Conservation (phyloP, 768 basidiomycete species). For the Chalciporus piperatus region DNA sequence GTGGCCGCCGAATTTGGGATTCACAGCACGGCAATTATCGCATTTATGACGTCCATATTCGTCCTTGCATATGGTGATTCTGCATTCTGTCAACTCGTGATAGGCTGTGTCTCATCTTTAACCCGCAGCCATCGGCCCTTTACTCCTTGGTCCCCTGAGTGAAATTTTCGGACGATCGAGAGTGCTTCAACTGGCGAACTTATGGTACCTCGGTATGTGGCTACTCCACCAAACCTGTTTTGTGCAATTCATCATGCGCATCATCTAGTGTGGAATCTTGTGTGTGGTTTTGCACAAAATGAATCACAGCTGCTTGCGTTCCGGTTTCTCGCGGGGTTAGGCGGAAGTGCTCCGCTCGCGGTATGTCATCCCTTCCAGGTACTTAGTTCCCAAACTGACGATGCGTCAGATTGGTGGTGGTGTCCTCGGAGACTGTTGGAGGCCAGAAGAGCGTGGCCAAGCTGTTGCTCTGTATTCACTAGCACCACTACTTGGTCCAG, state of each 20-base stretch:
- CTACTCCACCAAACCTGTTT: background rate
- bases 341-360: conserved; percentile 67
- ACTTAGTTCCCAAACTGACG: background rate
- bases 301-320: conserved; percentile 60
- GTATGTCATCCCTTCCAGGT: conserved; percentile 19
- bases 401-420: conserved; percentile 59
- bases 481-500: conserved; percentile 64
- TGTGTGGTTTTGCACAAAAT: conserved; percentile 60
- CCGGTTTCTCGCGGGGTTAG: conserved; percentile 66
- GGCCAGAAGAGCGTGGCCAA: conserved; percentile 57
- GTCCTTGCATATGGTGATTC: conserved; percentile 58
- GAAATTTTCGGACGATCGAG: conserved; percentile 69
- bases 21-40: conserved; percentile 45
- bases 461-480: conserved; percentile 64
- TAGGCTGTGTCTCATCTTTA: background rate
- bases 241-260: background rate
- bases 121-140: conserved; percentile 26
- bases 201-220: conserved; percentile 58
- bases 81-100: background rate
- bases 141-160: conserved; percentile 57
- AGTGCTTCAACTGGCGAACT: conserved; percentile 61
- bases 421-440: conserved; percentile 59
- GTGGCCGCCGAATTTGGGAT: conserved; percentile 55
- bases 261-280: conserved; percentile 56
- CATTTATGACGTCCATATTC: conserved; percentile 60